Conservation (phyloP, 306 rosid species). For the Lathyrus sativus region DNA sequence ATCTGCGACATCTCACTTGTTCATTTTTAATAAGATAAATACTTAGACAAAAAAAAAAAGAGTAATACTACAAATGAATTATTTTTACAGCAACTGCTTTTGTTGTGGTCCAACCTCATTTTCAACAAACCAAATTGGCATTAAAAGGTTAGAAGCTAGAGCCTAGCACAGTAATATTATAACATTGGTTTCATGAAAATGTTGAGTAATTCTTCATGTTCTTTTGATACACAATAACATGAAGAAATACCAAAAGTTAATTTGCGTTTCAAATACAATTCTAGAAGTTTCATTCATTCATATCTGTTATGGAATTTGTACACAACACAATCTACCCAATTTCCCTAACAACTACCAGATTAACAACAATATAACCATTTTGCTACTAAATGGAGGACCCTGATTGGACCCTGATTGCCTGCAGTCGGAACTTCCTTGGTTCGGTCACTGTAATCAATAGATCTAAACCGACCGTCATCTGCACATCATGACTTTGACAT, state of each 20-base stretch:
- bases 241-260: slow-evolving; percentile 42
- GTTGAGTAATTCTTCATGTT: no score
- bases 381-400: slow-evolving; percentile 38
- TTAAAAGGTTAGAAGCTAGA: slow-evolving; percentile 10
- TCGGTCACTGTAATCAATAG: neutral
- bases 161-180: slow-evolving; percentile 10
- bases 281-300: slow-evolving; percentile 40
- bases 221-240: slow-evolving; percentile 42
- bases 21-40: no score
- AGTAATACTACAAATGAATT: neutral
- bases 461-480: neutral
- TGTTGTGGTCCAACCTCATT: slow-evolving; percentile 10
- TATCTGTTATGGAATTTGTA: slow-evolving; percentile 51
- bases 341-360: slow-evolving; percentile 29
- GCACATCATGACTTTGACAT: neutral
- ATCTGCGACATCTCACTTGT: no score
- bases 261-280: slow-evolving; percentile 42
- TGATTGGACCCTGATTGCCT: neutral
- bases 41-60: no score
- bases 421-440: neutral
- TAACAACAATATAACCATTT: slow-evolving; percentile 17
- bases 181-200: slow-evolving; percentile 14
- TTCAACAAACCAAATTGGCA: slow-evolving; percentile 11
- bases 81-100: neutral
- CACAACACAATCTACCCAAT: slow-evolving; percentile 45